Evolutionary conservation across 2,329 filamentous ascomycete species (phyloP), one percentile per base, ranked within the genome.

Genomic region (Fusarium sarcochroum): DNA sequence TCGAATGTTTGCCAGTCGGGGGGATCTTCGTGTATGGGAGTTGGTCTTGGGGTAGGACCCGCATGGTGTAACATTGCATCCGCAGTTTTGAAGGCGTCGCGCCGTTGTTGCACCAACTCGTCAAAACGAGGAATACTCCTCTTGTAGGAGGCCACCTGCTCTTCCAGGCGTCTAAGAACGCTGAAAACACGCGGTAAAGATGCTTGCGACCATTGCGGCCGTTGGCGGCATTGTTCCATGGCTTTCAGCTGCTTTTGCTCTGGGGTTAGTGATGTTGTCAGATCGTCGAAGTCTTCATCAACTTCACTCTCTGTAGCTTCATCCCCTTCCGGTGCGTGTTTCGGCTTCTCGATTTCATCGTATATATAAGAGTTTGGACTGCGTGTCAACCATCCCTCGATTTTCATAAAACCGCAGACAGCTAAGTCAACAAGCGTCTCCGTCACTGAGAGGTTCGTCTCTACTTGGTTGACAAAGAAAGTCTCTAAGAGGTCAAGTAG

Each of bases 381-480:
- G 17, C 93, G 90, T 7, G 95, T 83, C 30, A 98, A 82, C 95
- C 96, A 99, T n/a, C 92, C 92, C 75, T 98, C 93, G 14, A 98
- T 85, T 20, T 90, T 89, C 75, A 97, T 91, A 66, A 93, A 92
- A 7, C 93, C 92, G 72, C 96, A 98, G 1, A 92, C 89, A 13
- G 92, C 92, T 40, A 99, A 84, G 69, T 93, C 91, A 27, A 97
- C 87, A 42, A 98, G 84, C 1, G 92, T 87, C 73, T 97, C 93
- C 0, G 95, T 98, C 3, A 98, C 84, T 0, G 91, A 92, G 5
- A 99, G 82, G 71, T 99, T 99, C 4, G 92, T 94, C 72, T 98
- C 93, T 4, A 98, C 90, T 4, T 93, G 91, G 73, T 99, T 99
- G 7, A 93, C 86, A 72, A 98, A 93, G 75, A 98, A 99, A 0